These are phyloP conservation scores for Flaveria floridana DNA, from an alignment of 140 eudicot species.

Conservation along the genomic window DNA sequence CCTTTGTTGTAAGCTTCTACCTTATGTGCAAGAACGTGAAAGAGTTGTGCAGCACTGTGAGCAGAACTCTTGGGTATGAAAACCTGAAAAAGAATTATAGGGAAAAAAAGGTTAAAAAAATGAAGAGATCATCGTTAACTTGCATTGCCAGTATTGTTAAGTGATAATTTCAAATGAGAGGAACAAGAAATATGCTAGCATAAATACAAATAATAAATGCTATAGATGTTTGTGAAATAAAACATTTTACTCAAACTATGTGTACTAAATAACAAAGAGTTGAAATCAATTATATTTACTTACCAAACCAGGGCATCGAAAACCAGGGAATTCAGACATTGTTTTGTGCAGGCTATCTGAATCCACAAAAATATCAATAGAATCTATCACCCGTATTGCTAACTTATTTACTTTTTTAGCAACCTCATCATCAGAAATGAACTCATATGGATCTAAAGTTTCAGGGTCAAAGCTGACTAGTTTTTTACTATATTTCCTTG, in stretches of 20 bases:
- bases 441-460: constrained; percentile 35
- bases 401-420: constrained; percentile 48
- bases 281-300: constrained; percentile 31
- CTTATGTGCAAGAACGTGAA: constrained; percentile 28
- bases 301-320: constrained; percentile 59
- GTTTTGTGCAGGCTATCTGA: constrained; percentile 38
- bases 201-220: neutral
- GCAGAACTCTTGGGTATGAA: constrained; percentile 49
- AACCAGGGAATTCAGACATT: constrained; percentile 46
- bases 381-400: constrained; percentile 42
- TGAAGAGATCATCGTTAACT: neutral
- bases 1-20: constrained; percentile 29
- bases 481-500: constrained; percentile 47
- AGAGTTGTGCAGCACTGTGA: constrained; percentile 33
- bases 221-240: neutral
- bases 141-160: constrained; percentile 5
- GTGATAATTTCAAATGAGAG: constrained; percentile 7
- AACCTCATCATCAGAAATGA: constrained; percentile 64
- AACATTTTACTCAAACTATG: neutral
- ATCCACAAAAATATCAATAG: constrained; percentile 43
- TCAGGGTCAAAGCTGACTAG: constrained; percentile 55
- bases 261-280: constrained; percentile 7
- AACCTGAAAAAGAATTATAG: constrained; percentile 41
- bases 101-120: neutral
- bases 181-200: constrained; percentile 15